Evolutionary conservation across 2,329 filamentous ascomycete genomes (phyloP).

Genomic region (Calycina herbarum): DNA sequence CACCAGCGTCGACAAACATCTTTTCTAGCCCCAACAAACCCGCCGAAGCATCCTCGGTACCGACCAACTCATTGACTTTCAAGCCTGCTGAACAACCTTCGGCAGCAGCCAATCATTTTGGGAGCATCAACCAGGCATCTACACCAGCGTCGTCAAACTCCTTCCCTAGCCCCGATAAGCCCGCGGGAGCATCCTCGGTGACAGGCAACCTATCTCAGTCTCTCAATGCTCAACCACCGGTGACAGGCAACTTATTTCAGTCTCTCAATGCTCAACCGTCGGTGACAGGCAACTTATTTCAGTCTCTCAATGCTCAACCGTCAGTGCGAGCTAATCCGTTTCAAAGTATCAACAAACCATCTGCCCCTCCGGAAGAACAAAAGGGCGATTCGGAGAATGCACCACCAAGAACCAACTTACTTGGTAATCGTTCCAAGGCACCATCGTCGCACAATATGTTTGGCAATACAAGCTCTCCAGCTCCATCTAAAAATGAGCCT

Average conservation of each 20-base stretch:
- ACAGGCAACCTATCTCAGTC: background rate
- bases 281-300: background rate
- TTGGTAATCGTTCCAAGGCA: background rate
- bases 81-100: background rate
- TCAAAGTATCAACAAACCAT: background rate
- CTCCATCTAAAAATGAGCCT: conserved; percentile 13
- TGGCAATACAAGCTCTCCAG: conserved; percentile 11
- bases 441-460: conserved; percentile 17
- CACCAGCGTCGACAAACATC: background rate
- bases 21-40: too few species aligned
- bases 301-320: background rate
- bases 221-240: background rate
- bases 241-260: background rate
- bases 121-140: background rate
- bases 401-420: background rate
- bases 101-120: conserved; percentile 1
- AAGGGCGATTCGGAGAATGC: conserved; percentile 1
- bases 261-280: background rate
- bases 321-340: background rate
- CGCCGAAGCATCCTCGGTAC: too few species aligned
- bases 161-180: background rate
- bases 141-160: background rate
- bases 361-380: background rate
- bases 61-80: too few species aligned
- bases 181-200: background rate